phyloP scores from a whole-genome alignment of 2,329 filamentous ascomycete species.

The Colletotrichum melonis region DNA sequence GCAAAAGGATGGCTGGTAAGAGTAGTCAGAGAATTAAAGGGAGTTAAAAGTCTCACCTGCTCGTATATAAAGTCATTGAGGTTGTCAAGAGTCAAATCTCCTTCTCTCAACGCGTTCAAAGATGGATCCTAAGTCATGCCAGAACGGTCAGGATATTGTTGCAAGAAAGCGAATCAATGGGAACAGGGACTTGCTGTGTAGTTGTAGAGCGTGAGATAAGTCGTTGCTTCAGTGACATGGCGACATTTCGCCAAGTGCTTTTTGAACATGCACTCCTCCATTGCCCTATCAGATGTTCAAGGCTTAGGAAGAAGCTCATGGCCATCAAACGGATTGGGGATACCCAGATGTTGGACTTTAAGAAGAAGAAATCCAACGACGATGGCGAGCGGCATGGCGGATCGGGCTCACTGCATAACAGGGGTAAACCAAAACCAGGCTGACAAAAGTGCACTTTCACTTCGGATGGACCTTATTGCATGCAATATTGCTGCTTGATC shows the following conservation, averaged over 20 bases:
- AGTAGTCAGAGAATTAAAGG: not conserved
- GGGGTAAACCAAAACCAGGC: not conserved
- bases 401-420: not conserved
- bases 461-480: not conserved
- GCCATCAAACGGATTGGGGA: not conserved
- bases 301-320: not conserved
- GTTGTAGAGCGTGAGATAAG: not conserved
- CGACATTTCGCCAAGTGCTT: not conserved
- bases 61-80: not conserved
- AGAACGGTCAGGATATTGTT: not conserved
- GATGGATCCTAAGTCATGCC: not conserved
- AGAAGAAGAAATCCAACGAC: not conserved
- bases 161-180: not conserved
- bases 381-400: not conserved
- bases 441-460: not conserved
- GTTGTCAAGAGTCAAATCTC: not conserved
- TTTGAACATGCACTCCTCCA: not conserved
- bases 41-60: not conserved
- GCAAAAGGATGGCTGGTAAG: not conserved
- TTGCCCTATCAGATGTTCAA: not conserved
- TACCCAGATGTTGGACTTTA: not conserved
- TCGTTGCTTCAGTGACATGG: not conserved
- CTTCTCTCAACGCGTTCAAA: not conserved
- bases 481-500: not conserved
- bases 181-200: not conserved